Evolutionary conservation across 2,329 filamentous ascomycete genomes (phyloP).

Genomic region (Aspergillus piperis): DNA sequence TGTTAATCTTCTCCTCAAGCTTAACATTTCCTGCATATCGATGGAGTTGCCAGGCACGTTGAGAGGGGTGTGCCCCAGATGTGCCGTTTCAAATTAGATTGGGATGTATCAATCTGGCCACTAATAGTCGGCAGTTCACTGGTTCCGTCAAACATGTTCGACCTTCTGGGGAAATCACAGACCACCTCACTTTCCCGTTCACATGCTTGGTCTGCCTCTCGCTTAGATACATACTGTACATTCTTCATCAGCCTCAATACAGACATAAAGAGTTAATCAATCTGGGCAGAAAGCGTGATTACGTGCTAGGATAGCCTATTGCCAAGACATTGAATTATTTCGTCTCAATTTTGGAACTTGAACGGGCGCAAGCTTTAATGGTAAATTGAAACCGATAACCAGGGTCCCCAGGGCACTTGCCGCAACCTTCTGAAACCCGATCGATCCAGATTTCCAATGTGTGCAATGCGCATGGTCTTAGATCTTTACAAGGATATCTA

Average conservation of each 20-base stretch:
- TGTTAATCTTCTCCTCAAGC: not conserved
- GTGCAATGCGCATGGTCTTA: not conserved
- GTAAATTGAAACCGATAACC: not conserved
- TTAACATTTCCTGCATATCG: not conserved
- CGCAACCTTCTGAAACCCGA: not conserved
- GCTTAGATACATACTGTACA: not conserved
- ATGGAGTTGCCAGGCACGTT: not conserved
- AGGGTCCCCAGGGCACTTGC: not conserved
- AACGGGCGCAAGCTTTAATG: not conserved
- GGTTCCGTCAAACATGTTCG: not conserved
- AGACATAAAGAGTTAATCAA: no score
- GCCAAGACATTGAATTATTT: not conserved
- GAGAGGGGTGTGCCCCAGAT: not conserved
- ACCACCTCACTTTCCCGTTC: not conserved
- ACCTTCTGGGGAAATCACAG: not conserved
- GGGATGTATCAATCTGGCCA: not conserved
- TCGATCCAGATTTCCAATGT: not conserved
- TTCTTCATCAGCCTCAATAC: no score
- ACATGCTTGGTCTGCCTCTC: not conserved
- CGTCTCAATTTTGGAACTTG: not conserved
- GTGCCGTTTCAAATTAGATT: not conserved
- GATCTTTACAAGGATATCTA: not conserved
- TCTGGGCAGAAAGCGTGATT: no score
- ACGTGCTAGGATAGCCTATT: not conserved
- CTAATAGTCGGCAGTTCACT: not conserved